A percentile compares a stretch with the other conserved stretches of the same genome.
phyloP scores from a whole-genome alignment of 2,329 filamentous ascomycete genomes.

The Aspergillus sp. region DNA sequence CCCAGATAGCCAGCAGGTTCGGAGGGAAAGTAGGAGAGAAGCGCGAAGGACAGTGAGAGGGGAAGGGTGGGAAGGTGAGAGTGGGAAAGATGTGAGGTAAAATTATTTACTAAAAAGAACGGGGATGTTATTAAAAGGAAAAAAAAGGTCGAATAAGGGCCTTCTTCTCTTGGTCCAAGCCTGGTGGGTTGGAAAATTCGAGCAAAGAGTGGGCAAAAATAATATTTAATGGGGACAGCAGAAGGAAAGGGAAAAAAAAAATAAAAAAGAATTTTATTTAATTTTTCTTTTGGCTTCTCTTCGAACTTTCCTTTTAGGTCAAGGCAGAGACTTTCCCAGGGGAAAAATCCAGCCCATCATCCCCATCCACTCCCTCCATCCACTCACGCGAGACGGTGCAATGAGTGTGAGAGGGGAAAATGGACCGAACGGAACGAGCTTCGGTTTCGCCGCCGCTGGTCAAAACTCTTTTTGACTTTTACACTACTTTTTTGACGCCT shows the following conservation, averaged over 20 bases:
- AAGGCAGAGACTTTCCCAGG: constrained; percentile 3
- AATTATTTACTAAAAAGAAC: constrained; percentile 45
- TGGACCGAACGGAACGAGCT: neutral
- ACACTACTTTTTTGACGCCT: no score
- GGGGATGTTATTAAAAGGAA: constrained; percentile 26
- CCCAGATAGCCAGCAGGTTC: constrained; percentile 30
- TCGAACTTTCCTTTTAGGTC: constrained; percentile 11
- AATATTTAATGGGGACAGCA: neutral
- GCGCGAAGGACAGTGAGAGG: constrained; percentile 23
- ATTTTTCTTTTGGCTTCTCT: constrained; percentile 16
- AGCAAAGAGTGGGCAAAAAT: no score
- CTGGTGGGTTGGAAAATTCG: constrained; percentile 7
- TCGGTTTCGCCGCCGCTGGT: neutral
- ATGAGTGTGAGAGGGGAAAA: neutral
- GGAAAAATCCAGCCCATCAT: constrained; percentile 8
- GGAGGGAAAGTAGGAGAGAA: constrained; percentile 8
- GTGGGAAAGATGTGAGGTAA: constrained; percentile 41
- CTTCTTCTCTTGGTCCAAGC: neutral
- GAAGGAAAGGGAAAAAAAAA: constrained; percentile 14
- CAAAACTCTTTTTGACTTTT: neutral
- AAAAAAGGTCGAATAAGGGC: constrained; percentile 1
- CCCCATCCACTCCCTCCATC: neutral
- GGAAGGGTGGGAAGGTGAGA: constrained; percentile 15
- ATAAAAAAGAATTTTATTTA: constrained; percentile 20
- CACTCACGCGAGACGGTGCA: neutral